Base-by-base conservation (phyloP, 257 asterid genomes). In the Fraxinus excelsior region DNA sequence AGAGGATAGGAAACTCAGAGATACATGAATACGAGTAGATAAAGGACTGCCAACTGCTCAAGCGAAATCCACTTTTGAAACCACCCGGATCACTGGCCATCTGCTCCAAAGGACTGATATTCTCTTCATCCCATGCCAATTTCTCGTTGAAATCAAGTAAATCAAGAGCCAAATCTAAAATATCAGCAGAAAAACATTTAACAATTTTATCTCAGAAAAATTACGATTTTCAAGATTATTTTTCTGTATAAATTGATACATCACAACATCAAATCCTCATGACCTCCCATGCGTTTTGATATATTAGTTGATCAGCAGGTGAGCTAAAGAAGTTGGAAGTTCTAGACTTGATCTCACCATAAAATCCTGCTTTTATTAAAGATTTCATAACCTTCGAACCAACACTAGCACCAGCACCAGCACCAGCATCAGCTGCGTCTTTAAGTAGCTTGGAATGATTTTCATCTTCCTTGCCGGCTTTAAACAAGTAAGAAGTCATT, bases 101-200 rank as follows among this genome's bases (percentile, higher is more conserved):
- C 44, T 74, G 72, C 38, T 75, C 74, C 42, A 80, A 60, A 13
- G 83, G 83, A 70, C 11, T 37, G 76, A 38, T 10, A 31, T 31
- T 31, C 31, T 10, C 19, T 69, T 80, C 83, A 14, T 80, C 38
- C 79, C 70, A 74, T 37, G 80, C 83, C 80, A 80, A 64, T 18
- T 38, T 42, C 51, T 72, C 67, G 60, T 70, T 80, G 72, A 16
- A 72, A 9, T 70, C 80, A 23, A 80, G 51, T 64, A 75, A 12
- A 44, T 69, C 60, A 19, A 74, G 40, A 9, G 80, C 80, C 70
- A 80, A 42, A 80, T 80, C 83, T 80, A 23, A 4, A 25, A 26
- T 16, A 53, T 44, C 28, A 49, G 26, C 28, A 60, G 21, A 18
- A 58, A 58, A 58, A 58, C 5, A 23, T 23, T n/a, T 6, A 58